Evolutionary conservation across 148 eudicot genomes (phyloP).

Genomic region (Rhododendron kiyosumense): DNA sequence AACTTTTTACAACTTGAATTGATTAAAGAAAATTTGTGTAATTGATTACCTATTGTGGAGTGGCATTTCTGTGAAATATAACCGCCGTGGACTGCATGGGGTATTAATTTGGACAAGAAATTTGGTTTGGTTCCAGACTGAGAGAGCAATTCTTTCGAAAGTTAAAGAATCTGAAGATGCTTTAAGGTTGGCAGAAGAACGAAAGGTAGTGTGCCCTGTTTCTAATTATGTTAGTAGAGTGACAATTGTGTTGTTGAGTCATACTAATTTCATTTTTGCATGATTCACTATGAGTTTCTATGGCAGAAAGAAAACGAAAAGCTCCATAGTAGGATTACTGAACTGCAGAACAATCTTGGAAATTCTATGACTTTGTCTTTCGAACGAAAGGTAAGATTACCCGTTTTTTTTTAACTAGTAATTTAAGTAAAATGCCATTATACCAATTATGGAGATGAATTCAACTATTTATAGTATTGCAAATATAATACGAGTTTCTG

Average conservation of each 20-base stretch:
- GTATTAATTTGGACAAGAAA: not conserved
- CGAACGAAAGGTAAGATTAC: not conserved
- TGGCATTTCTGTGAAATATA: not conserved
- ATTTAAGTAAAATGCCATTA: too few species aligned
- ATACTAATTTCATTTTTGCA: not conserved
- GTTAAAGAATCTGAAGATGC: slow-evolving; percentile 26
- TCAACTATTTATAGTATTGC: not conserved
- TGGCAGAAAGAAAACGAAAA: not conserved
- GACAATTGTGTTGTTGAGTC: slow-evolving; percentile 17
- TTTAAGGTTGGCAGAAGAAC: slow-evolving; percentile 30
- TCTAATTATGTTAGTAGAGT: slow-evolving; percentile 16
- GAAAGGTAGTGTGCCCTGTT: slow-evolving; percentile 16
- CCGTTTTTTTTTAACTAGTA: not conserved
- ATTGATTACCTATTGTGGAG: not conserved
- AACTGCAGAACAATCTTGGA: slow-evolving; percentile 24
- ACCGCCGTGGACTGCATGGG: not conserved
- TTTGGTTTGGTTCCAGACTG: slow-evolving; percentile 26
- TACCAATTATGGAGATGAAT: not conserved
- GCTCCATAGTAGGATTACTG: not conserved
- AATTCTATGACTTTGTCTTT: not conserved
- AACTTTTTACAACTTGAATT: not conserved
- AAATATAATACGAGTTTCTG: not conserved
- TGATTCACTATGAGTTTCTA: not conserved
- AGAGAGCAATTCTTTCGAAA: slow-evolving; percentile 30
- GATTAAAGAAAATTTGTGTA: not conserved